phyloP scores from a whole-genome alignment of 1,284 basidiomycete species.

The Rhodotorula sp. region DNA sequence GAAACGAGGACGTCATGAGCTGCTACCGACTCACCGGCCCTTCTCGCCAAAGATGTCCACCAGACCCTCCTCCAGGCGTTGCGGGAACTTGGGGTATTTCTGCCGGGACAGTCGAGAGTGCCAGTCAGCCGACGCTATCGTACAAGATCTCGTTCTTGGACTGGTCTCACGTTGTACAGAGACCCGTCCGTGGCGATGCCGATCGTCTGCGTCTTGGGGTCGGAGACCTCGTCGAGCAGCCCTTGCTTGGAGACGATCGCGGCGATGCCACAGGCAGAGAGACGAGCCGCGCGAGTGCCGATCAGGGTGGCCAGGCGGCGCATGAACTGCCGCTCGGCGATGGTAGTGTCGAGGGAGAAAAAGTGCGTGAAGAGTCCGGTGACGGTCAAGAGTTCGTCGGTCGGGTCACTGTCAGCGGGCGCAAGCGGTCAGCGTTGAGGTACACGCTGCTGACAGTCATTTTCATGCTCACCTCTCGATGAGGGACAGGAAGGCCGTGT shows the following conservation, averaged over 20 bases:
- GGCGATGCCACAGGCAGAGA: constrained; percentile 90
- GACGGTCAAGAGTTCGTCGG: constrained; percentile 94
- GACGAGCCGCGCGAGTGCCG: constrained; percentile 71
- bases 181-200: constrained; percentile 87
- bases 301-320: constrained; percentile 60
- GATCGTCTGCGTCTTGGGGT: constrained; percentile 55
- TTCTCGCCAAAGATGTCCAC: constrained; percentile 91
- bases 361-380: constrained; percentile 96
- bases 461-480: constrained; percentile 72
- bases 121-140: not conserved
- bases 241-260: constrained; percentile 90
- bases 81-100: constrained; percentile 93
- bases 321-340: constrained; percentile 94
- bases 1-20: not conserved
- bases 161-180: constrained; percentile 74
- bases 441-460: not conserved
- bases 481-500: constrained; percentile 93
- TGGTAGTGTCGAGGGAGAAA: constrained; percentile 80
- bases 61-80: constrained; percentile 82
- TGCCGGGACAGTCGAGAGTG: constrained; percentile 46
- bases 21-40: constrained; percentile 53
- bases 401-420: constrained; percentile 69
- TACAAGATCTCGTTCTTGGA: not conserved
- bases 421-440: not conserved
- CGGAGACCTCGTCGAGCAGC: constrained; percentile 70